phyloP scores from a whole-genome alignment of 306 rosid genomes.

The Rubus idaeus region DNA sequence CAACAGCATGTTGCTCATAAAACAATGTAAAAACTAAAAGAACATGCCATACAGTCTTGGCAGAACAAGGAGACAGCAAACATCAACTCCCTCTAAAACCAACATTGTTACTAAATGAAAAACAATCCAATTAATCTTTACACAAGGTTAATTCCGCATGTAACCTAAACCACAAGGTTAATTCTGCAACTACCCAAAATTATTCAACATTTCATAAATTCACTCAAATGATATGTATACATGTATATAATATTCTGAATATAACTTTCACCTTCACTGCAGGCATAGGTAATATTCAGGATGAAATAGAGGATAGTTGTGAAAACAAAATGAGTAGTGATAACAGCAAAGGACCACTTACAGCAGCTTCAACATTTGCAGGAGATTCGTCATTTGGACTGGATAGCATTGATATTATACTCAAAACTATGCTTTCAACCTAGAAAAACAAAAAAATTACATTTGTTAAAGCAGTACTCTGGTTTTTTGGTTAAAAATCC shows the following conservation, averaged over 20 bases:
- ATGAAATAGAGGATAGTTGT: background rate
- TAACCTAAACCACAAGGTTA: background rate
- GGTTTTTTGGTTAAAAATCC: background rate
- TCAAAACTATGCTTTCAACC: conserved; percentile 99
- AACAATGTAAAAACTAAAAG: background rate
- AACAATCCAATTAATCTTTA: background rate
- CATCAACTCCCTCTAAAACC: background rate
- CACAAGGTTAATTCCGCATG: background rate
- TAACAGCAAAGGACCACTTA: conserved; percentile 42
- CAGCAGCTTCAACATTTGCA: conserved; percentile 98
- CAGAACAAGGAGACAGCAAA: background rate
- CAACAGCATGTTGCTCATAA: background rate
- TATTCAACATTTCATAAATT: background rate
- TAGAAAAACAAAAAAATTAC: conserved; percentile 33
- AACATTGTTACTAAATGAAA: background rate
- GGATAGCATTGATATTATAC: conserved; percentile 98
- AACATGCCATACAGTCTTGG: background rate
- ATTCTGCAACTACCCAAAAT: background rate
- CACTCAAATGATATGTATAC: background rate
- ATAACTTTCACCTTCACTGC: background rate
- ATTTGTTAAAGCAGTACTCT: background rate
- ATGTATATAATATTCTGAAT: background rate
- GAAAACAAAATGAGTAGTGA: background rate
- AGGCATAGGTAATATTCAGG: background rate
- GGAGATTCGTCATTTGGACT: conserved; percentile 98